Percentiles rank a stretch among this genome's conserved stretches.
phyloP scores from a whole-genome alignment of 495 filamentous ascomycete genomes.

The Chaetomium fimeti region DNA sequence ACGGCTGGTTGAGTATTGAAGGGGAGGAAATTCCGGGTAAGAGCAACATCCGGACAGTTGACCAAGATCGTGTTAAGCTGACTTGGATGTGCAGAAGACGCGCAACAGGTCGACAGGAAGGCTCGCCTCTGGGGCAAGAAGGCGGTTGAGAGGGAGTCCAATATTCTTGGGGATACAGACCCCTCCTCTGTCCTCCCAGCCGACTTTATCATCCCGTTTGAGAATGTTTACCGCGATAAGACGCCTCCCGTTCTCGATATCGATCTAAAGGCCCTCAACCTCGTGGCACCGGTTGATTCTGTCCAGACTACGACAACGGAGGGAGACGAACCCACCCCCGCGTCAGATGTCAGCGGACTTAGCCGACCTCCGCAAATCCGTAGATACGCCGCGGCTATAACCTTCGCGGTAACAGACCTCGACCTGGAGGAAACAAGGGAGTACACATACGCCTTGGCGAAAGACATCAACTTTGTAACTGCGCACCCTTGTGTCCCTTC shows the following conservation, averaged over 20 bases:
- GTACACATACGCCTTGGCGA: conserved; percentile 50
- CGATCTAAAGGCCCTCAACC: conserved; percentile 46
- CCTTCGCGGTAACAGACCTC: conserved; percentile 50
- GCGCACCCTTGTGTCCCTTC: conserved; percentile 64
- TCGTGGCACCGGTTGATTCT: conserved; percentile 39
- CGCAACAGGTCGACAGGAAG: conserved; percentile 43
- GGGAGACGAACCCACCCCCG: conserved; percentile 36
- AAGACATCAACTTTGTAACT: conserved; percentile 66
- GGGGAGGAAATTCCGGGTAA: conserved; percentile 52
- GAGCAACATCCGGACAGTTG: background rate
- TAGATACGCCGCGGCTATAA: conserved; percentile 51
- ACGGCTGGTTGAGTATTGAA: conserved; percentile 66
- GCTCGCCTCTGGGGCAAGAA: conserved; percentile 50
- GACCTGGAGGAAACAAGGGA: conserved; percentile 39
- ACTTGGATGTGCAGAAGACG: conserved; percentile 37
- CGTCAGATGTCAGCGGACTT: conserved; percentile 36
- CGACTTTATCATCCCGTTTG: conserved; percentile 58
- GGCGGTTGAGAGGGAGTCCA: conserved; percentile 51
- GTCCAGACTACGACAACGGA: conserved; percentile 37
- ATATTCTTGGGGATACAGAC: conserved; percentile 53
- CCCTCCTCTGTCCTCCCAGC: conserved; percentile 50
- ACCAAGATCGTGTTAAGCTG: background rate
- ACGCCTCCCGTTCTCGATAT: conserved; percentile 41
- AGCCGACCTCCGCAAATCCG: conserved; percentile 40
- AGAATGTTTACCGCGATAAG: conserved; percentile 48